Evolutionary conservation across 371 early-diverging fungal genomes (phyloP), one percentile per base, ranked within the genome.

Genomic region (Mortierella sp.): DNA sequence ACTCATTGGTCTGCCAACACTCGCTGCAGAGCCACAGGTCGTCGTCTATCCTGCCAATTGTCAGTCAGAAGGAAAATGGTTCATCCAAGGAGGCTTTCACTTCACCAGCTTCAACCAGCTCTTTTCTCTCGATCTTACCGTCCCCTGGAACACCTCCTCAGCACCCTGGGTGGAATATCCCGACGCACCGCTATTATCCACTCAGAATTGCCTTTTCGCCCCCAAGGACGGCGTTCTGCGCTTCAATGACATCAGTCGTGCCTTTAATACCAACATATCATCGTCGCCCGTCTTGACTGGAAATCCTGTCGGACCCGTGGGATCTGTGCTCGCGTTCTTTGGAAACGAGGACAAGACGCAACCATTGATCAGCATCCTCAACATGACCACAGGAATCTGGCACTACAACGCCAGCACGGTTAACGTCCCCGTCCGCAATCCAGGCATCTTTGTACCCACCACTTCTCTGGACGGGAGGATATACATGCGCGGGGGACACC

Each of bases 401-500:
- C 19, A 50, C 60, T 28, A 26, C 45, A 84, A 80, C 58, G 75
- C 75, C n/a, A 77, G 78, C 28, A 44, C 44, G 28, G 31, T 65
- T 9, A 5, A 19, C 2, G 28, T 73, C 0, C 78, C 70, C 11
- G 9, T 19, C 26, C 78, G 80, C 55, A 80, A 42, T 31, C 8
- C 38, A 26, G 84, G 80, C 0, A 42, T 78, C 6, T 19, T 60
- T 7, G 72, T 73, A 2, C 65, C 78, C 31, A 70, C 70, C 24
- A 75, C 78, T 26, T 78, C 84, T 19, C 16, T 73, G 31, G 78
- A 78, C 28, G 84, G 84, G 70, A 70, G 73, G 70, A 78, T 80
- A 2, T 84, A 84, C 52, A 78, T 76, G 52, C 68, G 81, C 13
- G 84, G 84, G 57, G 79, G 84, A 21, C 76, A 80, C 19, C 75